Base-by-base conservation (phyloP, 169 alveolate species). In the Miamiensis avidus region DNA sequence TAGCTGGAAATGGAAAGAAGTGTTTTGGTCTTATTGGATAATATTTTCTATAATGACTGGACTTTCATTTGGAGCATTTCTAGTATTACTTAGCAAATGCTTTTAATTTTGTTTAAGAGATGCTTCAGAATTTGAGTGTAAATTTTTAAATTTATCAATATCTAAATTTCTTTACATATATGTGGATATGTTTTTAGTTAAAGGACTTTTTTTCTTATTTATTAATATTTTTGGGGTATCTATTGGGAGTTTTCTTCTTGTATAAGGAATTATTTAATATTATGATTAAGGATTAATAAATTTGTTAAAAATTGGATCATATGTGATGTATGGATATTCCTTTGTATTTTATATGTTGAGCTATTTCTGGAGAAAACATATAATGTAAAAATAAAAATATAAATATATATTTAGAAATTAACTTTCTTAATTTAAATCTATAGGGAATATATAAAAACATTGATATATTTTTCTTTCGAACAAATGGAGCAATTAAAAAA, bases 1-100 rank as follows among this genome's bases (percentile, higher is more conserved):
- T 28, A 34, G n/a, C 15, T 79, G 76, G 75, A 29, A 28, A 34
- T 79, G 84, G 84, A n/a, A 49, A 20, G n/a, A 79, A 49, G 65
- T 74, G 1, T 27, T 79, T 79, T 79, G 84, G 84, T 31, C 84
- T 29, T 79, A 79, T 64, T 79, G 84, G 84, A 27, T 79, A 1
- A 79, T 79, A 15, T 65, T 79, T 64, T 49, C 84, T 28, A 33
- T 79, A 26, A 25, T 79, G 33, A 49, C 64, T n/a, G 76, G 75
- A 6, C 27, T 79, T 0, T 29, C 20, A 28, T 49, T 79, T 49
- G 84, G 84, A 4, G 29, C 33, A 15, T 79, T 79, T 79, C 30
- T 79, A 49, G 64, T 79, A 74, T 31, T 79, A n/a, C 20, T 79
- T 26, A 79, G 76, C 30, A 79, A 79, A 79, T n/a, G 34, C n/a